A percentile compares a stretch with the other conserved stretches of the same genome.
phyloP scores from a whole-genome alignment of 441 rosid species.

The Bocquillonia castaneifolia region DNA sequence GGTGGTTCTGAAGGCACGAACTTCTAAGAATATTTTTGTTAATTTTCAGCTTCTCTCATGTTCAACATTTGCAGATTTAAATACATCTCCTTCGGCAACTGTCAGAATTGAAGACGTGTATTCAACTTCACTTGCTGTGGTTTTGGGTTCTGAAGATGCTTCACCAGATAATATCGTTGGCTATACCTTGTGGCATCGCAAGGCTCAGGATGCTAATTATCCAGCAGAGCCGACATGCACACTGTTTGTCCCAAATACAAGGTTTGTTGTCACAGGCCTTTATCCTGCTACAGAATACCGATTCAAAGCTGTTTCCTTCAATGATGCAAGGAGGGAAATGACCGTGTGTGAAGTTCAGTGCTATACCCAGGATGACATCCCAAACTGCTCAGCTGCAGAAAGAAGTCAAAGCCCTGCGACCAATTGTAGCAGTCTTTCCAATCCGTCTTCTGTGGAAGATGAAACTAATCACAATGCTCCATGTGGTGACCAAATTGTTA shows the following conservation, averaged over 20 bases:
- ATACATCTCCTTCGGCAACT: constrained; percentile 25
- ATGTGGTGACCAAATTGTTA: constrained; percentile 37
- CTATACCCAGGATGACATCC: constrained; percentile 37
- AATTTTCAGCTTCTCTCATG: not conserved
- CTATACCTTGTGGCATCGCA: constrained; percentile 63
- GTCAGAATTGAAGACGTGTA: constrained; percentile 57
- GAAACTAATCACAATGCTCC: constrained; percentile 59
- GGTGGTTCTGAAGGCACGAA: not conserved
- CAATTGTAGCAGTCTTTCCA: constrained; percentile 71
- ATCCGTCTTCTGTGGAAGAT: constrained; percentile 80
- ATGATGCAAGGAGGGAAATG: constrained; percentile 40
- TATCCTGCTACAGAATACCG: constrained; percentile 56
- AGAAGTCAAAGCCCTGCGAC: constrained; percentile 78
- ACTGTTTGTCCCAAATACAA: constrained; percentile 45
- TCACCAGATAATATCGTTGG: constrained; percentile 32
- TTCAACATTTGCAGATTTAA: constrained; percentile 32
- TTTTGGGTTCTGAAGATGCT: constrained; percentile 42
- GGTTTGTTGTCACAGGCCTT: constrained; percentile 56
- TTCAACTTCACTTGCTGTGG: constrained; percentile 56
- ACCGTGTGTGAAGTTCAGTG: constrained; percentile 46
- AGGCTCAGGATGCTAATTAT: constrained; percentile 41
- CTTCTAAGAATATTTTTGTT: not conserved
- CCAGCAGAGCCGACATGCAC: constrained; percentile 52
- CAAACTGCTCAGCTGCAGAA: constrained; percentile 40
- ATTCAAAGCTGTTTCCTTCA: constrained; percentile 51